Evolutionary conservation across 2,329 filamentous ascomycete genomes (phyloP).

Genomic region (Zarea fungicola): DNA sequence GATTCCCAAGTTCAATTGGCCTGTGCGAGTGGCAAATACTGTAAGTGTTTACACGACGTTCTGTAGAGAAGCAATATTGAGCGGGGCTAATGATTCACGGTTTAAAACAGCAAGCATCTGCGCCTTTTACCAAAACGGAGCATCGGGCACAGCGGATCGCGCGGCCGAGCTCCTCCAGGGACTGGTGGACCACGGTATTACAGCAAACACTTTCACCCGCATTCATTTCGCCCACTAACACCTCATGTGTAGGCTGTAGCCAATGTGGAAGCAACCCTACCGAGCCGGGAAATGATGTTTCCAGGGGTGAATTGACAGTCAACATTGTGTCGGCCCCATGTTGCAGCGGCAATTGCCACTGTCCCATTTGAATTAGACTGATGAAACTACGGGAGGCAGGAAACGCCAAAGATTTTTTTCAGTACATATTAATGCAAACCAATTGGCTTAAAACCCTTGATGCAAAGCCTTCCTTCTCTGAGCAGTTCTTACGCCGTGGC

Average conservation of each 20-base stretch:
- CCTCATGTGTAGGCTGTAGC: constrained; percentile 4
- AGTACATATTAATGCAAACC: no score
- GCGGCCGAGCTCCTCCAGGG: constrained; percentile 14
- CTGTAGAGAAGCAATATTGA: neutral
- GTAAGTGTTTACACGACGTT: neutral
- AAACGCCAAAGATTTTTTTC: no score
- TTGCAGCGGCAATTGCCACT: constrained; percentile 16
- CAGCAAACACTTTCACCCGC: neutral
- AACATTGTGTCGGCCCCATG: constrained; percentile 16
- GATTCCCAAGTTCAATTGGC: constrained; percentile 15
- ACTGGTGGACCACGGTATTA: constrained; percentile 14
- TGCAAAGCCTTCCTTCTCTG: no score
- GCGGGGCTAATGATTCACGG: neutral
- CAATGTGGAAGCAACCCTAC: constrained; percentile 18
- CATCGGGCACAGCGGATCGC: constrained; percentile 14
- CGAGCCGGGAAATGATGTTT: constrained; percentile 17
- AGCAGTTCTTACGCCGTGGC: no score
- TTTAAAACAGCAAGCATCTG: constrained; percentile 12
- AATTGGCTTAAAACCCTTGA: no score
- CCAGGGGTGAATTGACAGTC: constrained; percentile 17
- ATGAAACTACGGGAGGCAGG: no score
- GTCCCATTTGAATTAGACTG: constrained; percentile 1
- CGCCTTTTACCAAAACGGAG: constrained; percentile 18
- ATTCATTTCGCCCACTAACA: neutral
- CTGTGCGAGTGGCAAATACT: constrained; percentile 15